A percentile compares a stretch with the other conserved stretches of the same genome.
Evolutionary conservation across 768 basidiomycete species (phyloP).

Genomic region (Hypsizygus marmoreus): DNA sequence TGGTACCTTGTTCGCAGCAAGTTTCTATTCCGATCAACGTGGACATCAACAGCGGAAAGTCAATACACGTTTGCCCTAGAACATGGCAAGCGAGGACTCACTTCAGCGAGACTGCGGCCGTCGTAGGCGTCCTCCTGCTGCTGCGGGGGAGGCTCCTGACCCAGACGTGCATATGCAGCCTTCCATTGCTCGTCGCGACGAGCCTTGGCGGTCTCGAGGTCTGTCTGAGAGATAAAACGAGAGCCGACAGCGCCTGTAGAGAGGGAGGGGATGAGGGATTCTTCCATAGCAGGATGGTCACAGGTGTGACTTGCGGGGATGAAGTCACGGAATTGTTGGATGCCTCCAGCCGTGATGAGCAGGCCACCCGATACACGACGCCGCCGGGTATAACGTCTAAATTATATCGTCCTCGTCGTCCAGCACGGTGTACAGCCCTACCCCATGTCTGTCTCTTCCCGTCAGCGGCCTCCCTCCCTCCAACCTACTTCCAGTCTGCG

Average conservation of each 20-base stretch:
- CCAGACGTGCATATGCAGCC: slow-evolving; percentile 84
- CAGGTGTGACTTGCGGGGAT: slow-evolving; percentile 6
- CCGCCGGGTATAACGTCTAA: background rate
- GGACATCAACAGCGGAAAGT: slow-evolving; percentile 45
- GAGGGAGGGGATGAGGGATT: slow-evolving; percentile 68
- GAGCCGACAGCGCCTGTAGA: slow-evolving; percentile 75
- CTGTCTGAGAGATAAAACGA: slow-evolving; percentile 80
- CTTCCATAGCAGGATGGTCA: slow-evolving; percentile 54
- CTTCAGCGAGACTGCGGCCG: slow-evolving; percentile 87
- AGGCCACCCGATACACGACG: too few species aligned
- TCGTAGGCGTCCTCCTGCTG: slow-evolving; percentile 79
- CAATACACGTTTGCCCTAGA: slow-evolving; percentile 36
- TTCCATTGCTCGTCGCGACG: slow-evolving; percentile 86
- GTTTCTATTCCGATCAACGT: slow-evolving; percentile 64
- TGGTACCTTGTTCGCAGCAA: slow-evolving; percentile 82
- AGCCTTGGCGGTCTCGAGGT: slow-evolving; percentile 71
- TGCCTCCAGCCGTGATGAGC: too few species aligned
- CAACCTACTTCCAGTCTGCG: slow-evolving; percentile 33
- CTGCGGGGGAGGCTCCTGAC: slow-evolving; percentile 81
- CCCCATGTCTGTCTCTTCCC: slow-evolving; percentile 34
- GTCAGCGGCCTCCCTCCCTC: slow-evolving; percentile 34
- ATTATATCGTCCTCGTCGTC: background rate
- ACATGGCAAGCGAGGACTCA: slow-evolving; percentile 39
- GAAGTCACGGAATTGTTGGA: background rate
- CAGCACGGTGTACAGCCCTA: background rate